Evolutionary conservation across 164 flowering plant genomes (phyloP).

Genomic region (Santalum album): DNA sequence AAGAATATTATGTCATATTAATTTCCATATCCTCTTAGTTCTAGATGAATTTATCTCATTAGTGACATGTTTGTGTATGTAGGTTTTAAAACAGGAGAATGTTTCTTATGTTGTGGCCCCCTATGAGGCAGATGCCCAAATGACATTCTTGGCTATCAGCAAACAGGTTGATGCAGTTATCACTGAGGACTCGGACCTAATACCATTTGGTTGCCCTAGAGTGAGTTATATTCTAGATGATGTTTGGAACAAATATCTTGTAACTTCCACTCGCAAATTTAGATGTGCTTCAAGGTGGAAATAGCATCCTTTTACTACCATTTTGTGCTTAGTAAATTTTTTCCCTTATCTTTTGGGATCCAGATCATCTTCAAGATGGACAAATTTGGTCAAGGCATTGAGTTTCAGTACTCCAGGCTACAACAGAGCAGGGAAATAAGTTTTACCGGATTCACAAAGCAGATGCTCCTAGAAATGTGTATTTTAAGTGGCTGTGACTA

Average conservation of each 20-base stretch:
- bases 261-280: not conserved
- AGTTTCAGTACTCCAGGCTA: slow-evolving; percentile 53
- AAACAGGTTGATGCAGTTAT: slow-evolving; percentile 81
- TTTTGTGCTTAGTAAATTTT: slow-evolving; percentile 1
- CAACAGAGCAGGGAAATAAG: slow-evolving; percentile 65
- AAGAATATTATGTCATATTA: not conserved
- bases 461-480: slow-evolving; percentile 98
- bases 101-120: slow-evolving; percentile 85
- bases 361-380: slow-evolving; percentile 98
- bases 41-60: not conserved
- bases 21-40: not conserved
- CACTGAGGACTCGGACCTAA: slow-evolving; percentile 94
- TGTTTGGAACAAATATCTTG: not conserved
- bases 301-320: not conserved
- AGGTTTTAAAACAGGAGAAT: slow-evolving; percentile 80
- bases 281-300: not conserved
- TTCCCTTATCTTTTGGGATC: slow-evolving; percentile 2
- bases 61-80: slow-evolving; percentile 16
- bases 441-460: slow-evolving; percentile 65
- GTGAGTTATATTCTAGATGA: slow-evolving; percentile 37
- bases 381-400: slow-evolving; percentile 93
- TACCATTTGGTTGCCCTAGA: slow-evolving; percentile 94
- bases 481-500: slow-evolving; percentile 97
- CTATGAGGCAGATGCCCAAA: slow-evolving; percentile 99
- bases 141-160: slow-evolving; percentile 80